Base-by-base conservation (phyloP, 2,329 filamentous ascomycete species). In the Claviceps purpurea region DNA sequence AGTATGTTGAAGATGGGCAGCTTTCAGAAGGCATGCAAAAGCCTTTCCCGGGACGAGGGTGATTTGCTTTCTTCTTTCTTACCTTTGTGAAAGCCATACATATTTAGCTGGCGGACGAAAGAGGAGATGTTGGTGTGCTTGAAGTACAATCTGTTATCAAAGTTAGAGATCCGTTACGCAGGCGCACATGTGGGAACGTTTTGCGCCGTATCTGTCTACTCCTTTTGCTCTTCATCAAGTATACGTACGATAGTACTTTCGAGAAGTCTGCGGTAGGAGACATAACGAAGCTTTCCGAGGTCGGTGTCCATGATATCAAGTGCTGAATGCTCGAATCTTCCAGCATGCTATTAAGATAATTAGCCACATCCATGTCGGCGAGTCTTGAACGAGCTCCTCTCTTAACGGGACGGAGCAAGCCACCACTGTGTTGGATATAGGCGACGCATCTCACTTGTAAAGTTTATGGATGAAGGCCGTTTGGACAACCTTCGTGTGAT, bases 51-150 rank as follows among this genome's bases (percentile, higher is more conserved):
- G n/a, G 39, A 18, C 16, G n/a, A 41, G 39, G n/a, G 6, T 18
- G 39, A 10, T 41, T 41, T n/a, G 16, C 39, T 18, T 6, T n/a
- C 41, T 43, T 20, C 20, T 43, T 43, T 43, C 41, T 47, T 60
- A 94, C 90, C 90, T 86, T 98, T 98, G 67, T 98, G 93, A 68
- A 98, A 98, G 6, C 93, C 93, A 61, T 98, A 98, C 93, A 98
- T 98, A 66, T 98, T 98, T 49, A 98, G 72, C 70, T 98, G 93
- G 48, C 93, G 82, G 49, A 98, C 93, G 67, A 98, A 98, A 1
- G 93, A 97, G 11, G 93, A 97, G 55, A 97, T 95, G 64, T 98
- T 98, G 60, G 91, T 98, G 67, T 98, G 93, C 64, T 98, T 98
- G 68, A 98, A 98, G 66, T 98, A 98, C 80, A 95, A 89, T 51